phyloP scores from a whole-genome alignment of 2,329 filamentous ascomycete species.

The Fonsecaea nubica region DNA sequence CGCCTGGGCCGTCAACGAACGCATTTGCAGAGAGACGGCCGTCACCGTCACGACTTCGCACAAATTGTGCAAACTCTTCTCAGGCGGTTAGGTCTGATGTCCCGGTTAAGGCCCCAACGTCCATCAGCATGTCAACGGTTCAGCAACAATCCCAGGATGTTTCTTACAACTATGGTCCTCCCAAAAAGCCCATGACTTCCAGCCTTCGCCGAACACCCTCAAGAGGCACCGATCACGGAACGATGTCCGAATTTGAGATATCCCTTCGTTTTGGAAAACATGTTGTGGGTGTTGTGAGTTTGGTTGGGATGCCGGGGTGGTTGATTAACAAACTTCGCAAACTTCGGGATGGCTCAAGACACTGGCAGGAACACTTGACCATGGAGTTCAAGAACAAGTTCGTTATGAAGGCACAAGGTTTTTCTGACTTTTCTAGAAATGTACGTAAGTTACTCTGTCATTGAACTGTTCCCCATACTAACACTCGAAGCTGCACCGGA shows the following conservation, averaged over 20 bases:
- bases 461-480: background rate
- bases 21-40: background rate
- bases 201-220: background rate
- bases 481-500: conserved; percentile 11
- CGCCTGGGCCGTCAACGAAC: background rate
- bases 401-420: conserved; percentile 19
- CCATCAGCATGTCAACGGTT: background rate
- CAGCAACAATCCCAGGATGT: background rate
- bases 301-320: conserved; percentile 31
- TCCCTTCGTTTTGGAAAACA: conserved; percentile 24
- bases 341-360: conserved; percentile 20
- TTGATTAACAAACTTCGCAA: conserved; percentile 23
- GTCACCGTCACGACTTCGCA: background rate
- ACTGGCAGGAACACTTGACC: conserved; percentile 4
- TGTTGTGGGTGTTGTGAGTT: conserved; percentile 33
- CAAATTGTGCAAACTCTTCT: background rate
- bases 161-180: background rate
- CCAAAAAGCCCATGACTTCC: background rate
- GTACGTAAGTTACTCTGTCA: conserved; percentile 13
- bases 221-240: background rate
- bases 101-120: background rate
- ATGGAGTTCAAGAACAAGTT: conserved; percentile 29
- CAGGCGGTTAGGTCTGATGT: background rate
- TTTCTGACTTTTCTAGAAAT: conserved; percentile 9
- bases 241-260: conserved; percentile 29